Percentiles rank a stretch among this genome's conserved stretches.
phyloP scores from a whole-genome alignment of 805 yeast genomes.

The Candida sphagnicola region DNA sequence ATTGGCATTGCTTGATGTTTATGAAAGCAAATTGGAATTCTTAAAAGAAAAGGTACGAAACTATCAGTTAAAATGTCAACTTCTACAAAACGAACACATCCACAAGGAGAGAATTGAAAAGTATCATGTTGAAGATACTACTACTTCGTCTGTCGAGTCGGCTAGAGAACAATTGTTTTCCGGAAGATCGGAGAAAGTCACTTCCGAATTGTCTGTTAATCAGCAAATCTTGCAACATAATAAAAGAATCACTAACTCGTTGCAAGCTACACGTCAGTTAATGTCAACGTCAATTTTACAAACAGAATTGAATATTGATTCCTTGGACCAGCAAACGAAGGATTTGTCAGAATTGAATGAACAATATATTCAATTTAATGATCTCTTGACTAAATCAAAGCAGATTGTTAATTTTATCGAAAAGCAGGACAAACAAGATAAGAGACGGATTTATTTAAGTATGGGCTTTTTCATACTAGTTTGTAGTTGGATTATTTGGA shows the following conservation, averaged over 20 bases:
- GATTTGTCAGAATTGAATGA: conserved; percentile 39
- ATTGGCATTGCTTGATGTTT: conserved; percentile 10
- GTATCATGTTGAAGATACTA: conserved; percentile 9
- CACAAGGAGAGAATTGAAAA: conserved; percentile 29
- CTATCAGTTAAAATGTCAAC: conserved; percentile 24
- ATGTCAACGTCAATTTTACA: conserved; percentile 48
- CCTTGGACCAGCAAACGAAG: conserved; percentile 43
- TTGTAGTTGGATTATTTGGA: conserved; percentile 48
- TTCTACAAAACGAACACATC: conserved; percentile 20
- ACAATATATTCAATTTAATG: conserved; percentile 37
- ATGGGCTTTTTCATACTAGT: conserved; percentile 43
- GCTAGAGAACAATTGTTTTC: conserved; percentile 19
- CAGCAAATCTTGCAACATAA: conserved; percentile 44
- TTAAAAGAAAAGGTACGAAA: conserved; percentile 23
- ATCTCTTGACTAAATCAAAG: conserved; percentile 38
- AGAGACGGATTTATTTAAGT: conserved; percentile 45
- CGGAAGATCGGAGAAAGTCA: conserved; percentile 17
- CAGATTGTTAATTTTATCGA: conserved; percentile 49
- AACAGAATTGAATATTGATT: conserved; percentile 47
- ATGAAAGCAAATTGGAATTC: conserved; percentile 15
- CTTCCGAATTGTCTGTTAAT: conserved; percentile 22
- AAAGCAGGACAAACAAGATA: conserved; percentile 47
- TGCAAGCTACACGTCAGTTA: conserved; percentile 46
- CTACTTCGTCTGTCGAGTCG: not conserved
- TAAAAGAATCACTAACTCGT: conserved; percentile 41